Percentiles rank a stretch among this genome's conserved stretches.
These are phyloP conservation scores for Chalciporus piperatoides DNA, from an alignment of 1,284 basidiomycete species.

Conservation along the genomic window DNA sequence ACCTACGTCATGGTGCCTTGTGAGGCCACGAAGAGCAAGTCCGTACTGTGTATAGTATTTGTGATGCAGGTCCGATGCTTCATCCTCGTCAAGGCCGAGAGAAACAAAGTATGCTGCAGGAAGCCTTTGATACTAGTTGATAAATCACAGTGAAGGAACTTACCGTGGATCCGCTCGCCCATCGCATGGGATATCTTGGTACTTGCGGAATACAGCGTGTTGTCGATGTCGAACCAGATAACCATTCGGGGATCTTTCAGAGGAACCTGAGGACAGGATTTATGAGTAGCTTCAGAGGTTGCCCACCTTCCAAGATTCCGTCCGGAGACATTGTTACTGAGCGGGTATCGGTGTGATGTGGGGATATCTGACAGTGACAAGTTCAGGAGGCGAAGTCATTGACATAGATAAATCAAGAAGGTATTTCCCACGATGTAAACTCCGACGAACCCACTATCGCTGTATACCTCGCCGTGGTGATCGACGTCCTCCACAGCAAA, in stretches of 20 bases:
- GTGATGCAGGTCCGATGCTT: constrained; percentile 70
- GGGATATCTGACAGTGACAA: neutral
- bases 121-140: neutral
- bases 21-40: constrained; percentile 80
- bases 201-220: constrained; percentile 78
- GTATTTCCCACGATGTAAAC: constrained; percentile 28
- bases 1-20: constrained; percentile 78
- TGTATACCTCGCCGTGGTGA: constrained; percentile 16
- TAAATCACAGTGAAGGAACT: constrained; percentile 10
- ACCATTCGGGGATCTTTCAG: constrained; percentile 45
- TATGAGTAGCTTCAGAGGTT: neutral
- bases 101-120: constrained; percentile 68
- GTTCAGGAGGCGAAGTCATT: no score
- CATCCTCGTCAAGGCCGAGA: constrained; percentile 64
- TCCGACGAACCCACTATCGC: constrained; percentile 22
- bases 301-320: constrained; percentile 25
- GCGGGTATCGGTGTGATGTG: constrained; percentile 23
- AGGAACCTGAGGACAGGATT: constrained; percentile 7
- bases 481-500: constrained; percentile 31
- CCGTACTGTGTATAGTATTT: constrained; percentile 80
- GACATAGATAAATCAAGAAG: constrained; percentile 19
- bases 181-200: constrained; percentile 77
- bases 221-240: constrained; percentile 85
- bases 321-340: constrained; percentile 21
- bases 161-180: constrained; percentile 76